Conservation (phyloP, 345 rosid species). For the Zanthoxylum bungeanum region DNA sequence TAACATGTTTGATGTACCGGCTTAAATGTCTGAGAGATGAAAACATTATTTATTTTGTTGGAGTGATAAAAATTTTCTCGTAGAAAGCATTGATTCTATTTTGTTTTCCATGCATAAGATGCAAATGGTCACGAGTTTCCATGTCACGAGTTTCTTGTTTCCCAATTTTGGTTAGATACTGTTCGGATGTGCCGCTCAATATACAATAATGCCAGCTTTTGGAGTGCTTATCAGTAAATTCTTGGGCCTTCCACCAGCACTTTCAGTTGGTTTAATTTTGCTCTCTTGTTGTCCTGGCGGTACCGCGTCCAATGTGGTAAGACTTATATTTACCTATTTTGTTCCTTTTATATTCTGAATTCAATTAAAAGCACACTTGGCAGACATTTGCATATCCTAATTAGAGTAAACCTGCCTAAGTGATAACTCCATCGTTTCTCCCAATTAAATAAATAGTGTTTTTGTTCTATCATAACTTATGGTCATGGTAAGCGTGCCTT, state of each 20-base stretch:
- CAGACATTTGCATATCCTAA: too few species aligned
- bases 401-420: too few species aligned
- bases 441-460: too few species aligned
- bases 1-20: background rate
- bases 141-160: background rate
- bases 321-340: conserved; percentile 10
- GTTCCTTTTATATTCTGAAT: background rate
- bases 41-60: background rate
- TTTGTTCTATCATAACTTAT: too few species aligned
- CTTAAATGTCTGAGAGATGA: background rate
- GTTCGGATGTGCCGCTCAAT: conserved; percentile 62
- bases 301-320: conserved; percentile 75
- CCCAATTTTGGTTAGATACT: conserved; percentile 42
- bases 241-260: conserved; percentile 56
- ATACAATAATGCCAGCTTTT: conserved; percentile 56
- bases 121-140: background rate
- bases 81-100: background rate
- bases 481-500: too few species aligned
- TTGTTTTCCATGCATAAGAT: background rate
- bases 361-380: background rate
- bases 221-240: conserved; percentile 42
- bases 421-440: too few species aligned
- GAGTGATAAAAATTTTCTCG: background rate
- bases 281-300: conserved; percentile 70
- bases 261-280: conserved; percentile 65